Evolutionary conservation across 2,329 filamentous ascomycete species (phyloP).

Genomic region (Venturia asperata): DNA sequence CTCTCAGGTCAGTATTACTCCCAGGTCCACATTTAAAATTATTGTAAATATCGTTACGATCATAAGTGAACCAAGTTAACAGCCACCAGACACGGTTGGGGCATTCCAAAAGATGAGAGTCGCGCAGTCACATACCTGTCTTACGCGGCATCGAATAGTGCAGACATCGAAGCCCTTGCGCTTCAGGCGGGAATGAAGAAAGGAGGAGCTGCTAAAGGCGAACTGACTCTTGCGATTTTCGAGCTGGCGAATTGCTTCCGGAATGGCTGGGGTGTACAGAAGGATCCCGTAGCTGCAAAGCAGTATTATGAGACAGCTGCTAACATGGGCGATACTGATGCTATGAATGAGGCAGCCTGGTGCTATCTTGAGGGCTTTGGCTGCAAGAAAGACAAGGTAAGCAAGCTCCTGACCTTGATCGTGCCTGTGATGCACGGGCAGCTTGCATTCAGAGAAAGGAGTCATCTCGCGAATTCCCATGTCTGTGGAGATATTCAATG

Average conservation of each 20-base stretch:
- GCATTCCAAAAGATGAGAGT: conserved; percentile 64
- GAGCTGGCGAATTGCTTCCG: conserved; percentile 90
- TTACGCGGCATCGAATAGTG: conserved; percentile 82
- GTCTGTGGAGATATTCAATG: neutral
- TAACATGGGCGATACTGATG: conserved; percentile 91
- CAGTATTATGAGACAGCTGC: conserved; percentile 97
- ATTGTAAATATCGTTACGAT: conserved; percentile 7
- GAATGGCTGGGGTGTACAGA: conserved; percentile 85
- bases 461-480: neutral
- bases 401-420: conserved; percentile 28
- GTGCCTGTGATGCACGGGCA: neutral
- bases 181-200: conserved; percentile 83
- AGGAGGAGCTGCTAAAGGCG: conserved; percentile 89
- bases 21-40: conserved; percentile 16
- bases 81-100: conserved; percentile 78
- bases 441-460: neutral
- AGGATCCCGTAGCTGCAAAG: conserved; percentile 75
- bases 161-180: conserved; percentile 76
- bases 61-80: neutral
- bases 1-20: conserved; percentile 30
- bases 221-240: conserved; percentile 92
- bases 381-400: conserved; percentile 95
- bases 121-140: conserved; percentile 78
- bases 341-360: conserved; percentile 95
- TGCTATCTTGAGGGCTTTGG: conserved; percentile 97